Conservation (phyloP, 805 yeast genomes). For the Nakazawaea populi region DNA sequence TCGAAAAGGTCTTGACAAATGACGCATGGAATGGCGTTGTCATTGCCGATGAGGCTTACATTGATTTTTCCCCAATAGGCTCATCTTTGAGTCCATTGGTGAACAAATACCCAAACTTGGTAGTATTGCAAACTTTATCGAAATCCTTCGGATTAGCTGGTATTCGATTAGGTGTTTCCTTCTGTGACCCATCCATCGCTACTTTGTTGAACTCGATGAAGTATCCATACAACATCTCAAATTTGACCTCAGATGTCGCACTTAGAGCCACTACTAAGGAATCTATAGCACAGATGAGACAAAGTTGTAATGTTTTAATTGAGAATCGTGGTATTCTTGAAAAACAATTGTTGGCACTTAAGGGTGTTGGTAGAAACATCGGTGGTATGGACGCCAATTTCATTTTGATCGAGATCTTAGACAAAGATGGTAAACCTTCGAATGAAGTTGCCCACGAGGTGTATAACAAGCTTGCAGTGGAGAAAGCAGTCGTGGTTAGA, state of each 20-base stretch:
- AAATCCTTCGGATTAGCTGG: slow-evolving; percentile 97
- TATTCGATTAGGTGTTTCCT: slow-evolving; percentile 82
- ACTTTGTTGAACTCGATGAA: slow-evolving; percentile 79
- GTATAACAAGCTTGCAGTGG: slow-evolving; percentile 66
- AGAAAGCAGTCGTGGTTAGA: slow-evolving; percentile 77
- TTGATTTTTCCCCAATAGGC: slow-evolving; percentile 71
- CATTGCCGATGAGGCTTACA: slow-evolving; percentile 91
- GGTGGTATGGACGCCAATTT: slow-evolving; percentile 91
- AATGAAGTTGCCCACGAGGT: slow-evolving; percentile 60
- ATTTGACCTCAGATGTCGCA: slow-evolving; percentile 73
- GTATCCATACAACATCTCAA: slow-evolving; percentile 92
- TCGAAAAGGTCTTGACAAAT: slow-evolving; percentile 40
- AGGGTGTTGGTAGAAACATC: slow-evolving; percentile 64
- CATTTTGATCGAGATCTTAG: slow-evolving; percentile 65
- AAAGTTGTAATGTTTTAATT: slow-evolving; percentile 41
- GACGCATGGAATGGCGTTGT: slow-evolving; percentile 68
- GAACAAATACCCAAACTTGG: slow-evolving; percentile 73
- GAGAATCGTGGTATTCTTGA: slow-evolving; percentile 52
- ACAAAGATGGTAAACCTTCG: slow-evolving; percentile 56
- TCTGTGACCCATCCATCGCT: slow-evolving; percentile 54
- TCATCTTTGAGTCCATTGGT: slow-evolving; percentile 75
- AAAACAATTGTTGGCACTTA: slow-evolving; percentile 44
- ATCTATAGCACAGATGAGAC: slow-evolving; percentile 56
- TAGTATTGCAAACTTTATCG: slow-evolving; percentile 86
- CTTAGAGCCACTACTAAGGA: slow-evolving; percentile 58